Base-by-base conservation (phyloP, 106 monocot species). In the Agapanthus africanus region DNA sequence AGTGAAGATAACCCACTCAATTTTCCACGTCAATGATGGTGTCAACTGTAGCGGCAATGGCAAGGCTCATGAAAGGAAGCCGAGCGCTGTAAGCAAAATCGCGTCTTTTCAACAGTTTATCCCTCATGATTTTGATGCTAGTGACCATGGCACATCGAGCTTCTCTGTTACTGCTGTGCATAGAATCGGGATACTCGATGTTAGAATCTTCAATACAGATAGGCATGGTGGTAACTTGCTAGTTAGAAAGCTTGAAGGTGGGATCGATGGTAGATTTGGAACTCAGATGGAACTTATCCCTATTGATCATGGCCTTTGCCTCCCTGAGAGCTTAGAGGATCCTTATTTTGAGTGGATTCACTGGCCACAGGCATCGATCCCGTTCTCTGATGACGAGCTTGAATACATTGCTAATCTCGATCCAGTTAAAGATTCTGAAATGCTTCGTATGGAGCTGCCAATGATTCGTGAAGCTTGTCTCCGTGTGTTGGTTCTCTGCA, bases 281-380 rank as follows among this genome's bases (percentile, higher is more conserved):
- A 72, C 72, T 39, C 80, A 81, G 69, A 63, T 80, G 47, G 94
- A 94, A 67, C 82, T 94, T 0, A 83, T 85, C 60, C 94, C 94
- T 1, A 94, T 94, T 26, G 94, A 94, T 66, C 94, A 94, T 71
- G 94, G 94, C 3, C 81, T 94, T 14, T 94, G 90, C 72, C 79
- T 94, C 23, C 94, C 94, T 2, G 94, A 94, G 66, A 79, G 81
- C 64, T 71, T 94, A 44, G 94, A 94, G 56, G 94, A 94, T 70
- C 94, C 94, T 34, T 94, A 94, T 67, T 90, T 94, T 66, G 94
- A 94, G 49, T 94, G 94, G 94, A 94, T 94, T 70, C 87, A 94
- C 63, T 94, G 94, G 94, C 90, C 94, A n/a, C 94, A 94, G 64
- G 82, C 94, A 36, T 94, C 94, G 0, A 81, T 94, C 35, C 90